Conservation (phyloP, 768 basidiomycete genomes). For the Naganishia antarctica region DNA sequence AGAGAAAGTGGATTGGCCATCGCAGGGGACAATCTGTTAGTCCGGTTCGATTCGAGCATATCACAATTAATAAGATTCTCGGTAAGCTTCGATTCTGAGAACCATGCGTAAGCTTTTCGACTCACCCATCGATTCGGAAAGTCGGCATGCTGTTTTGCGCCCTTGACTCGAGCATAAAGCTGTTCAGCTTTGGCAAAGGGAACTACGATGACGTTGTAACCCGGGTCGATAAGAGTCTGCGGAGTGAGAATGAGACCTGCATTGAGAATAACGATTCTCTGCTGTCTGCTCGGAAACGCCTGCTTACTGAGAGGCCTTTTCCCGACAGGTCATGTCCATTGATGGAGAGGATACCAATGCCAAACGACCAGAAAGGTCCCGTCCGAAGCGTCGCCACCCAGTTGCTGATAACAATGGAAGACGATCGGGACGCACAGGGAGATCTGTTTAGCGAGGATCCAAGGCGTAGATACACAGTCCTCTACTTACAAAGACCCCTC, state of each 20-base stretch:
- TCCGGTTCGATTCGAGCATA: not conserved
- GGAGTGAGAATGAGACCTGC: not conserved
- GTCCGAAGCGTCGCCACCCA: conserved; percentile 34
- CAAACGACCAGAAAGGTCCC: conserved; percentile 39
- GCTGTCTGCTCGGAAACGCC: too few relatives aligned
- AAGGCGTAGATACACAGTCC: not conserved
- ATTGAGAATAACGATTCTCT: too few relatives aligned
- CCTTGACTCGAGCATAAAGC: conserved; percentile 33
- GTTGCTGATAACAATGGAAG: conserved; percentile 32
- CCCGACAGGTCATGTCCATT: conserved; percentile 33
- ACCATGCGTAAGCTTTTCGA: too few relatives aligned
- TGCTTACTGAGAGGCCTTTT: conserved; percentile 33
- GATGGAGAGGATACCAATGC: conserved; percentile 33
- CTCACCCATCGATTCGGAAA: conserved; percentile 42
- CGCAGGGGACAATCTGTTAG: conserved; percentile 42
- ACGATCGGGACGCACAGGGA: too few relatives aligned
- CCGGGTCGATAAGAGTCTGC: conserved; percentile 43
- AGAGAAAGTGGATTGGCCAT: conserved; percentile 38
- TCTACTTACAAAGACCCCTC: conserved; percentile 43
- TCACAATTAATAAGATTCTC: too few relatives aligned
- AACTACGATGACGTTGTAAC: conserved; percentile 39
- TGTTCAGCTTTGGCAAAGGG: conserved; percentile 36
- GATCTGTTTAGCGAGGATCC: not conserved
- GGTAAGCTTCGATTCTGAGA: too few relatives aligned
- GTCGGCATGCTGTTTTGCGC: conserved; percentile 30